These are phyloP conservation scores for Apiospora aurea DNA, from an alignment of 2,329 filamentous ascomycete species.

Conservation along the genomic window DNA sequence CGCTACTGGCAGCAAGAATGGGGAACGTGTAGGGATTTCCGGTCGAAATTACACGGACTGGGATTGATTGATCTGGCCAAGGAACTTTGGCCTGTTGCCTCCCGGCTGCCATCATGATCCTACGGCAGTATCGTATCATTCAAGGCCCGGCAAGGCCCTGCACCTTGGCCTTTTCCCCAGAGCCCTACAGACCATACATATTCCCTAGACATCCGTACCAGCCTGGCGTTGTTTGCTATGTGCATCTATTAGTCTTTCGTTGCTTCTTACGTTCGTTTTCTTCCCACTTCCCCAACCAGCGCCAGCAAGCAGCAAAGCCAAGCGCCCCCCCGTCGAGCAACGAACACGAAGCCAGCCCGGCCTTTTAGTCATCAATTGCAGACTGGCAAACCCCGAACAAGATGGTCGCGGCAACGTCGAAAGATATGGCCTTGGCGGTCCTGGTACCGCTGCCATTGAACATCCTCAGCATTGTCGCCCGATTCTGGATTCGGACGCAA, in stretches of 20 bases:
- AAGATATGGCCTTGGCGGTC: constrained; percentile 2
- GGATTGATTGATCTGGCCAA: neutral
- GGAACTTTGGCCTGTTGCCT: neutral
- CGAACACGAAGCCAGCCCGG: neutral
- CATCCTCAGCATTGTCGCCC: neutral
- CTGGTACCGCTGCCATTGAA: constrained; percentile 12
- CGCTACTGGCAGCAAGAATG: constrained; percentile 4
- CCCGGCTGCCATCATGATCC: neutral
- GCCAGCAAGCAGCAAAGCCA: neutral
- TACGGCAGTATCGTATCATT: neutral
- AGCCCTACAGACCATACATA: neutral
- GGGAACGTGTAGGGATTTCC: neutral
- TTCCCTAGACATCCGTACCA: neutral
- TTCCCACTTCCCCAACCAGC: neutral
- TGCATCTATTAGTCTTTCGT: neutral
- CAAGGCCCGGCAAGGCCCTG: neutral
- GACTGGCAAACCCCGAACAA: neutral
- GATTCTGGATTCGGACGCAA: constrained; percentile 2
- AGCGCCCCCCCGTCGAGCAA: neutral
- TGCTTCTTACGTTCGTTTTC: neutral
- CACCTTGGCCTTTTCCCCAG: neutral
- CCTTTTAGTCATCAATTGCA: neutral
- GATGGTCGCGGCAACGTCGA: constrained; percentile 12
- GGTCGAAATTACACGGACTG: constrained; percentile 15
- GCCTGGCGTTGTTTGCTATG: neutral